Evolutionary conservation across 306 rosid species (phyloP), one percentile per base, ranked within the genome.

Genomic region (Mimosa bimucronata): DNA sequence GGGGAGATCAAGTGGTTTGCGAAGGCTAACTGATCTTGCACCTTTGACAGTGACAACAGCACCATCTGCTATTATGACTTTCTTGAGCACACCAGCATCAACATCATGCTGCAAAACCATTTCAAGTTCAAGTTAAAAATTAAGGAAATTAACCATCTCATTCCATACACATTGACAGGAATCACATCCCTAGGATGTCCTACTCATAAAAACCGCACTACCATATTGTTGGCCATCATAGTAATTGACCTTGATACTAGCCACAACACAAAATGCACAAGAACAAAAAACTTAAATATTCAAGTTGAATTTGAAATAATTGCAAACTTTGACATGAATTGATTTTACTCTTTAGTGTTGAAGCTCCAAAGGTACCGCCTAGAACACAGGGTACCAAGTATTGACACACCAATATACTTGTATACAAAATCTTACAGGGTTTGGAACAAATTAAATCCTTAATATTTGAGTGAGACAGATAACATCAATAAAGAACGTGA

Each of bases 71-170:
- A 95, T 77, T 28, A 95, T 79, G 80, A 95, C 93, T 79, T 95
- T 95, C 93, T 91, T 93, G 85, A 95, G 87, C 29, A 92, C 98
- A 58, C 98, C 99, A 52, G 99, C 99, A 74, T 95, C 98, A 79
- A 95, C 99, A 77, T 95, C 98, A 86, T 95, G 93, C 99, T 93
- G 92, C 93, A 88, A 46, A 80, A 81, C 53, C 30, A 78, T 45
- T 44, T 37, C 62, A 80, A 77, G 25, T 23, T 68, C 66, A 15
- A 23, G 73, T 79, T 25, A 79, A 38, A 2, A 53, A 34, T 41
- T 67, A 78, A 5, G 15, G n/a, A 31, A 53, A 67, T n/a, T 4
- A 19, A 52, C 26, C 0, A 19, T 52, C 9, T 3, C 13, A 13
- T 42, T 48, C 26, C 74, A n/a, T 52, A 19, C 25, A 52, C 9